A percentile compares a stretch with the other conserved stretches of the same genome.
phyloP scores from a whole-genome alignment of 2,329 filamentous ascomycete species.

The Arthroderma uncinatum region DNA sequence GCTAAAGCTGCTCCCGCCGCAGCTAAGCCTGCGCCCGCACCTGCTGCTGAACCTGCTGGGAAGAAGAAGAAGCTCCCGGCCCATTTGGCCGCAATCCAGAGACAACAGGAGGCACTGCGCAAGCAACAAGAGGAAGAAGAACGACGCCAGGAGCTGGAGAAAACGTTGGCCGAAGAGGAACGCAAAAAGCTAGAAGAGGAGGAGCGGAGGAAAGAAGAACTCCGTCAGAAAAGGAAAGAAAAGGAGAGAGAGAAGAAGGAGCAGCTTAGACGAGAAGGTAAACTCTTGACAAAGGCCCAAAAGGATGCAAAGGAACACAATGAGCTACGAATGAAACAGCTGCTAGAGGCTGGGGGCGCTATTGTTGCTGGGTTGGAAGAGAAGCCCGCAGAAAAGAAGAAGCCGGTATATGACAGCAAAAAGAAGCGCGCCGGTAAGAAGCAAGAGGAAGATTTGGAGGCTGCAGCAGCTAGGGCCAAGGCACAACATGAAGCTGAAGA shows the following conservation, averaged over 20 bases:
- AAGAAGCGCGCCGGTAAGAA: slow-evolving; percentile 59
- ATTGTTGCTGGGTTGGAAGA: slow-evolving; percentile 35
- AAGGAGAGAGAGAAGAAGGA: slow-evolving; percentile 42
- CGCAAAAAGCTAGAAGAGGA: slow-evolving; percentile 33
- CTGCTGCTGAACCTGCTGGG: slow-evolving; percentile 25
- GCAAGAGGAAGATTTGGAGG: slow-evolving; percentile 45
- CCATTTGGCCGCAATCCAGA: slow-evolving; percentile 41
- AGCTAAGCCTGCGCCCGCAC: slow-evolving; percentile 25
- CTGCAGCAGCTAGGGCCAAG: slow-evolving; percentile 38
- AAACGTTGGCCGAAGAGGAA: slow-evolving; percentile 31
- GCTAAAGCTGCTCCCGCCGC: slow-evolving; percentile 37
- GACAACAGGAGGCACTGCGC: slow-evolving; percentile 37
- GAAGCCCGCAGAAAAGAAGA: slow-evolving; percentile 58
- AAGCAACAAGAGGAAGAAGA: slow-evolving; percentile 38
- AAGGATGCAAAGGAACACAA: slow-evolving; percentile 38
- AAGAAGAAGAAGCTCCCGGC: slow-evolving; percentile 83
- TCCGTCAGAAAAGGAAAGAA: slow-evolving; percentile 38
- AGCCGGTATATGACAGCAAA: slow-evolving; percentile 61
- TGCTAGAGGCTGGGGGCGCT: slow-evolving; percentile 38
- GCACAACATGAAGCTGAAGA: slow-evolving; percentile 41
- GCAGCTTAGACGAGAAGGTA: slow-evolving; percentile 39
- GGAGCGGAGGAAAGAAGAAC: slow-evolving; percentile 37
- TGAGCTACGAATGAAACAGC: slow-evolving; percentile 40
- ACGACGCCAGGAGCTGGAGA: slow-evolving; percentile 30
- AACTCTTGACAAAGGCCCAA: slow-evolving; percentile 40